phyloP scores from a whole-genome alignment of 2,329 filamentous ascomycete species.

The Pseudopithomyces maydicus region DNA sequence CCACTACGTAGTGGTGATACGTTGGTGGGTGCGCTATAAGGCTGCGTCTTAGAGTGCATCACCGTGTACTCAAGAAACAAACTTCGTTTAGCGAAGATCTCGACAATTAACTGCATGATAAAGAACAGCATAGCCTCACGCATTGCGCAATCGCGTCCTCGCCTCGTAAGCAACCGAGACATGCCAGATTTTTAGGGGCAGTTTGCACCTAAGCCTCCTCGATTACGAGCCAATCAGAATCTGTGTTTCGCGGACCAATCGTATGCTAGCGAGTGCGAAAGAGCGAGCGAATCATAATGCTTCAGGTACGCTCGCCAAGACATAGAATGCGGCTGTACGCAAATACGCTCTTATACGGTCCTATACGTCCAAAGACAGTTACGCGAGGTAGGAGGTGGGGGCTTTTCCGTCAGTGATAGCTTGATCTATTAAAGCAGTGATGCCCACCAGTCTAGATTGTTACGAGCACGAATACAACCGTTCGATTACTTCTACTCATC shows the following conservation, averaged over 20 bases:
- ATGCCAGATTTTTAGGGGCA: neutral
- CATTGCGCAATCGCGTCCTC: neutral
- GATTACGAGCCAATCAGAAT: neutral
- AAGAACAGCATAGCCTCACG: neutral
- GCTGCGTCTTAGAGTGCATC: no score
- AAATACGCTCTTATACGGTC: slow-evolving; percentile 2
- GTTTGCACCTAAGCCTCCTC: neutral
- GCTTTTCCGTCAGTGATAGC: neutral
- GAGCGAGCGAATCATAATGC: neutral
- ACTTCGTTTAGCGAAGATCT: no score
- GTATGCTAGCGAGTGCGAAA: neutral
- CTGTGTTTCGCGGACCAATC: neutral
- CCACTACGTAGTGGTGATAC: no score
- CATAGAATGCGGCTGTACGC: slow-evolving; percentile 1
- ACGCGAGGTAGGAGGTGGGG: neutral
- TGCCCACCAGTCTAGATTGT: neutral
- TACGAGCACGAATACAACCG: neutral
- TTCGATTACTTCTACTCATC: neutral
- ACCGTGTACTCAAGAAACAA: neutral
- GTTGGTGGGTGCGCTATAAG: no score
- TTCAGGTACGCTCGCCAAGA: neutral
- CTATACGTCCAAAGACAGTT: neutral
- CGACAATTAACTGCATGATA: neutral
- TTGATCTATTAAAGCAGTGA: neutral
- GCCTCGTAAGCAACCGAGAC: neutral